Evolutionary conservation across 768 basidiomycete genomes (phyloP), one percentile per base, ranked within the genome.

Genomic region (Agrocybe chaxingu): DNA sequence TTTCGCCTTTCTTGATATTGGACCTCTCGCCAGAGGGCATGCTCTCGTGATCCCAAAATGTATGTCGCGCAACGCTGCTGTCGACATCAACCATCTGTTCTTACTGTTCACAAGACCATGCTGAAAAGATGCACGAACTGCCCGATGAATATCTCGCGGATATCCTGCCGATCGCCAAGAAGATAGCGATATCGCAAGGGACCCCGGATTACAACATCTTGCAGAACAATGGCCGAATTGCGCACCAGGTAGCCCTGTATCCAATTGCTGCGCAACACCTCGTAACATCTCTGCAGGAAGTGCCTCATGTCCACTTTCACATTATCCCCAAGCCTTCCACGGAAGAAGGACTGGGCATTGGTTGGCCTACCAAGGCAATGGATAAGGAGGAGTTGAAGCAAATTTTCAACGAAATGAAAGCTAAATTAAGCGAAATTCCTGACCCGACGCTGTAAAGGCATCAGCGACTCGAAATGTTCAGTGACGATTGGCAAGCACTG

Each of bases 11-110:
- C 81, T 99, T 57, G 97, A 98, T 58, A 90, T 99, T 54, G 85
- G 85, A 1, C 95, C 96, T 7, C 70, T 98, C 18, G 77, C 92
- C n/a, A 84, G 80, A 61, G 96, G 96, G 3, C 93, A 99, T 69
- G 82, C 91, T 9, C 79, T 98, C 33, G 74, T 98, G 47, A 91
- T 99, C 55, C 96, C 96, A 3, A 99, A 98, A 75, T 85, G 95
- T 96, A 51, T 66, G 67, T 52, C 9, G 24, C 24, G 24, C 24
- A 24, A 5, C 24, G 24, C 24, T 11, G 10, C n/a, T 8, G 1
- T 32, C 32, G 9, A 30, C 39, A 35, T 52, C 12, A 30, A 32
- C 30, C 13, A 18, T 32, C 11, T 6, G 24, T 8, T 16, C 19
- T 30, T 40, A 24, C 41, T 43, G 31, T 4, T 10, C 29, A 35